Percentiles rank a stretch among this genome's conserved stretches.
Evolutionary conservation across 2,329 filamentous ascomycete genomes (phyloP).

Genomic region (Fusarium solani-melongenae): DNA sequence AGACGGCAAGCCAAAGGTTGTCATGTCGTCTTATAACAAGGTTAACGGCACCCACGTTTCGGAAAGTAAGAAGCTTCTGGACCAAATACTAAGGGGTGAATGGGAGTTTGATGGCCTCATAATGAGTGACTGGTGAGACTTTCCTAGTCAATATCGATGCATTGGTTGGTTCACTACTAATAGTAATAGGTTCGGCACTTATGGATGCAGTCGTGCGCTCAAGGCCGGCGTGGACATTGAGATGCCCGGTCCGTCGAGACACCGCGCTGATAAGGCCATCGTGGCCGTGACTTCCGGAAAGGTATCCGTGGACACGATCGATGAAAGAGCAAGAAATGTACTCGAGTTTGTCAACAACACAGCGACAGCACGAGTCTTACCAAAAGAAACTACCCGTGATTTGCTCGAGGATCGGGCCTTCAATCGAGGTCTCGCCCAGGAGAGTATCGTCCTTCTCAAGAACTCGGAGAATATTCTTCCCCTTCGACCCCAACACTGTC

Average conservation of each 20-base stretch:
- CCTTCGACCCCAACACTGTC: constrained; percentile 42
- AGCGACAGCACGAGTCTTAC: background rate
- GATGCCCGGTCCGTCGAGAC: constrained; percentile 22
- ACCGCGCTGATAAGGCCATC: constrained; percentile 5
- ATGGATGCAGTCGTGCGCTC: constrained; percentile 2
- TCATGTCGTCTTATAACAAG: constrained; percentile 71
- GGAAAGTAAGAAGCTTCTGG: constrained; percentile 10
- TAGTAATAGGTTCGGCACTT: constrained; percentile 14
- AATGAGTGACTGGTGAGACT: constrained; percentile 31
- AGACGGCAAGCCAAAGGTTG: constrained; percentile 63
- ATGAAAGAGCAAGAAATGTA: constrained; percentile 10
- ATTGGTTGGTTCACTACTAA: background rate
- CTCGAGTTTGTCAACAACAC: constrained; percentile 11
- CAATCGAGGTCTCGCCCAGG: constrained; percentile 6
- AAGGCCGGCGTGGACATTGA: constrained; percentile 24
- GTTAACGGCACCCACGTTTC: constrained; percentile 30
- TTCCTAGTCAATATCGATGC: fast-evolving
- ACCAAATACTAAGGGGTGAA: constrained; percentile 12
- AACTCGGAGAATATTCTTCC: constrained; percentile 69
- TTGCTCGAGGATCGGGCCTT: constrained; percentile 13
- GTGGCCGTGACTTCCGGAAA: constrained; percentile 18
- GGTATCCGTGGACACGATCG: background rate
- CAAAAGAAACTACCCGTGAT: constrained; percentile 19
- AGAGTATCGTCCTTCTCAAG: constrained; percentile 72
- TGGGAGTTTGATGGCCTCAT: constrained; percentile 22